A percentile compares a stretch with the other conserved stretches of the same genome.
These are phyloP conservation scores for Pilaira anomala DNA, from an alignment of 192 early-diverging fungal genomes.

Conservation along the genomic window DNA sequence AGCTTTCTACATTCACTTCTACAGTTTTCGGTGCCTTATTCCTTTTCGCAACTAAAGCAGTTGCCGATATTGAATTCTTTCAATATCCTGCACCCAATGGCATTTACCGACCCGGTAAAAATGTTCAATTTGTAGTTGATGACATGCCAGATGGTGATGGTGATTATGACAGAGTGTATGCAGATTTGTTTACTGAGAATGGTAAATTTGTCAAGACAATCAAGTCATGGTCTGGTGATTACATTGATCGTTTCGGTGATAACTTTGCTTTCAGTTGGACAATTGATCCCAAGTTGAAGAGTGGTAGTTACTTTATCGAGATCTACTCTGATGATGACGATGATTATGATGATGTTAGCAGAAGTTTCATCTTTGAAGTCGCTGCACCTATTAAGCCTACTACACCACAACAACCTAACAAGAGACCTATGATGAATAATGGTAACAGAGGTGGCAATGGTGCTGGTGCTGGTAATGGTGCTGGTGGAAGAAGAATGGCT, in stretches of 20 bases:
- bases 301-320: conserved; percentile 1
- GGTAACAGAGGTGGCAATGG: too few relatives aligned
- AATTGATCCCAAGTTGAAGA: background rate
- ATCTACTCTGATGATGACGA: background rate
- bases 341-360: conserved; percentile 1
- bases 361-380: conserved; percentile 6
- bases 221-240: background rate
- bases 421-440: too few relatives aligned
- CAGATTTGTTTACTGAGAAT: background rate
- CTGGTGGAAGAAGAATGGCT: too few relatives aligned
- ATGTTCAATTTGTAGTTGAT: too few relatives aligned
- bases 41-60: background rate
- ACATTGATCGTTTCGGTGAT: background rate
- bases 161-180: too few relatives aligned
- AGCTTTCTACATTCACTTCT: background rate
- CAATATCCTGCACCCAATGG: too few relatives aligned
- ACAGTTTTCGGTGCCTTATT: background rate
- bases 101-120: too few relatives aligned
- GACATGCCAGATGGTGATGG: too few relatives aligned
- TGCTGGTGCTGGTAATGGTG: too few relatives aligned
- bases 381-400: too few relatives aligned
- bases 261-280: conserved; percentile 7
- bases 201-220: background rate
- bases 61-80: too few relatives aligned
- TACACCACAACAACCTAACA: too few relatives aligned